Evolutionary conservation across 306 rosid species (phyloP).

Genomic region (Lathyrus oleraceus): DNA sequence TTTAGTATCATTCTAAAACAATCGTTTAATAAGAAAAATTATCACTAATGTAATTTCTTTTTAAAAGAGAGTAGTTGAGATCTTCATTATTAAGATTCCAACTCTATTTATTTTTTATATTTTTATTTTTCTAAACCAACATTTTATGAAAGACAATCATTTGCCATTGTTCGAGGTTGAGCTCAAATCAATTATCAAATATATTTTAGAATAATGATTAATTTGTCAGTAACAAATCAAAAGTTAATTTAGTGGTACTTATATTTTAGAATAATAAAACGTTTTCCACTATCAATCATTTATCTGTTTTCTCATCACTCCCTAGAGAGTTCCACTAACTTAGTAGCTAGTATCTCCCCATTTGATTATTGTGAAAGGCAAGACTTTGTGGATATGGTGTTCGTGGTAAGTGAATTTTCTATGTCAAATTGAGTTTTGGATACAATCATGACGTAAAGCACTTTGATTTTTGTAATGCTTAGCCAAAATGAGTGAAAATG

Average conservation of each 20-base stretch:
- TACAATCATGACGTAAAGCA: slow-evolving; percentile 33
- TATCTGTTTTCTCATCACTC: background rate
- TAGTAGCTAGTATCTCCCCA: background rate
- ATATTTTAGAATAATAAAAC: background rate
- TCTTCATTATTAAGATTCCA: no score
- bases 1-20: no score
- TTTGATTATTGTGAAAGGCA: slow-evolving; percentile 31
- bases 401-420: slow-evolving; percentile 39
- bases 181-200: background rate
- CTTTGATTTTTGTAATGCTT: background rate
- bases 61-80: no score
- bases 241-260: background rate
- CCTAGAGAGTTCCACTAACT: background rate
- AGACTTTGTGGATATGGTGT: slow-evolving; percentile 31
- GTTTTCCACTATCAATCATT: background rate
- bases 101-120: no score
- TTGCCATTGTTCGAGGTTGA: background rate
- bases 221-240: background rate
- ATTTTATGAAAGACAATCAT: no score
- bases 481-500: background rate
- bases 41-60: no score
- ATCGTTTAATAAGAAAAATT: no score
- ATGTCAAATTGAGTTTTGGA: slow-evolving; percentile 33
- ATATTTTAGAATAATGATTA: background rate
- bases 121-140: no score